Percentiles rank a stretch among this genome's conserved stretches.
phyloP scores from a whole-genome alignment of 2,329 filamentous ascomycete species.

The Phialemonium atrogriseum region DNA sequence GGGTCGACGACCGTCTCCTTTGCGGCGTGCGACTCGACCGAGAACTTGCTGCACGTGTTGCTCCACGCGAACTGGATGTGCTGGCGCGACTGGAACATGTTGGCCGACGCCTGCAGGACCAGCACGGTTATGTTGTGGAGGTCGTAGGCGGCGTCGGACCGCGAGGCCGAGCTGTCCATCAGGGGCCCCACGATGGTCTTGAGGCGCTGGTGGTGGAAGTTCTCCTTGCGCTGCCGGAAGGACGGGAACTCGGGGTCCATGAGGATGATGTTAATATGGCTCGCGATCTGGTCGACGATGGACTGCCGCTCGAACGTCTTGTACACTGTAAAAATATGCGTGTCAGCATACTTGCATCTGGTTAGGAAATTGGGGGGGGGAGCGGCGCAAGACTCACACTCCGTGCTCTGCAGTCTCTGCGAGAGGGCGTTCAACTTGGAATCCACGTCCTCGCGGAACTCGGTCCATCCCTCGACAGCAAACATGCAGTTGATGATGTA shows the following conservation, averaged over 20 bases:
- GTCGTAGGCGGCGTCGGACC: slow-evolving; percentile 30
- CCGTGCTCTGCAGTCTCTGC: slow-evolving; percentile 8
- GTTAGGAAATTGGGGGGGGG: background rate
- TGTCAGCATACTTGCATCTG: too few species aligned
- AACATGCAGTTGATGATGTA: slow-evolving; percentile 27
- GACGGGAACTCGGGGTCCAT: slow-evolving; percentile 17
- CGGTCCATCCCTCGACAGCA: slow-evolving; percentile 22
- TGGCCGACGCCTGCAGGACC: slow-evolving; percentile 36
- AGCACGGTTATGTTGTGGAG: slow-evolving; percentile 30
- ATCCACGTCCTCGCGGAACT: slow-evolving; percentile 16
- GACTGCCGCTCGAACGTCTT: slow-evolving; percentile 21
- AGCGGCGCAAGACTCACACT: slow-evolving; percentile 17
- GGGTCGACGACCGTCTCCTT: slow-evolving; percentile 33
- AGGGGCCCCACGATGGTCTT: slow-evolving; percentile 33
- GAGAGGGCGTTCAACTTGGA: slow-evolving; percentile 15
- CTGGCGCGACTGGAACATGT: slow-evolving; percentile 32
- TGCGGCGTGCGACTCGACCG: slow-evolving; percentile 35
- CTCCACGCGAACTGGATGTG: slow-evolving; percentile 33
- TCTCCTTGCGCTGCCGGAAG: slow-evolving; percentile 15
- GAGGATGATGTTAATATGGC: slow-evolving; percentile 23
- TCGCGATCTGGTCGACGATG: slow-evolving; percentile 26
- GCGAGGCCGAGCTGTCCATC: slow-evolving; percentile 26
- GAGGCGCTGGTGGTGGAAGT: slow-evolving; percentile 13
- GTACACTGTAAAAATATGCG: slow-evolving; percentile 7
- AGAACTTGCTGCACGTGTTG: slow-evolving; percentile 41